A percentile compares a stretch with the other conserved stretches of the same genome.
These are phyloP conservation scores for Stephania japonica DNA, from an alignment of 164 flowering plant genomes.

Conservation along the genomic window DNA sequence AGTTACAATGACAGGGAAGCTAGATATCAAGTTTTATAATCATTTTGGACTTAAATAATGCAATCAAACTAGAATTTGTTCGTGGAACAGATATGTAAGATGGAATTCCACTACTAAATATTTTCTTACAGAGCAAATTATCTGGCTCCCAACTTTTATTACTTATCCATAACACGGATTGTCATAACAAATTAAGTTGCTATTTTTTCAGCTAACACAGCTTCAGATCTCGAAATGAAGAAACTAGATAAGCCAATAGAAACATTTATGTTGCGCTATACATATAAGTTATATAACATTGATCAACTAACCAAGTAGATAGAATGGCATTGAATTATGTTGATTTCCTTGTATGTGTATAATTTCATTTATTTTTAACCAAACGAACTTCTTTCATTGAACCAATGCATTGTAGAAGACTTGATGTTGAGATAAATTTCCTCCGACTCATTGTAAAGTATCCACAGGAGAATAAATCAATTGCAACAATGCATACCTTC, in stretches of 20 bases:
- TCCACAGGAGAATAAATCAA: neutral
- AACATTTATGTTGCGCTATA: neutral
- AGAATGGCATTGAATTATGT: neutral
- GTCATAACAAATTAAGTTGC: neutral
- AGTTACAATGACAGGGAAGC: neutral
- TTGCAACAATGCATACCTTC: conserved; percentile 31
- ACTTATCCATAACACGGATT: neutral
- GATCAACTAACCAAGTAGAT: neutral
- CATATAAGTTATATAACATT: no score
- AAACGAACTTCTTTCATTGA: neutral
- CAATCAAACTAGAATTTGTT: neutral
- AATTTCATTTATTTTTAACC: neutral
- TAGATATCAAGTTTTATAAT: neutral
- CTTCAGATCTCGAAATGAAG: neutral
- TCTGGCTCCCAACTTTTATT: neutral
- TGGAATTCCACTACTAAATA: neutral
- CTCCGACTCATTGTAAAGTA: neutral
- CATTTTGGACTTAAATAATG: neutral
- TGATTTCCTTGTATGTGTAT: no score
- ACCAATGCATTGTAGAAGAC: neutral
- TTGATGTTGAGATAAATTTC: no score
- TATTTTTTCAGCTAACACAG: neutral
- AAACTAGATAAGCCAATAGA: neutral
- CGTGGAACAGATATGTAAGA: neutral
- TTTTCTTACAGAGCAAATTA: neutral